phyloP scores from a whole-genome alignment of 352 stramenopile species.

The Phytophthora rubi region DNA sequence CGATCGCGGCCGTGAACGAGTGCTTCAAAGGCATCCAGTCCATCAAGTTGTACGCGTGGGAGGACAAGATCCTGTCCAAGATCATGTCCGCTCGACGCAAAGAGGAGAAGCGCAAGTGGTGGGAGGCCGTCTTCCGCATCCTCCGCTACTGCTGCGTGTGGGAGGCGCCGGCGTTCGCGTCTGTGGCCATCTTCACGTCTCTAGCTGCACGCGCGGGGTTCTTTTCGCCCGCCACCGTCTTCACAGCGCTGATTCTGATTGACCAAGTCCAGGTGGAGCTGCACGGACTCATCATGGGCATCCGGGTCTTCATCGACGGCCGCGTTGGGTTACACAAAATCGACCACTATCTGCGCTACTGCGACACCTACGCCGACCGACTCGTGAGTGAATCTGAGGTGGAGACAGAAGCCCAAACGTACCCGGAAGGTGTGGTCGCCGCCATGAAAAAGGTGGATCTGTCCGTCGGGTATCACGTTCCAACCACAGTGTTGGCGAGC shows the following conservation, averaged over 20 bases:
- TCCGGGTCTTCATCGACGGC: conserved; percentile 37
- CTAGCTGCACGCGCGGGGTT: conserved; percentile 28
- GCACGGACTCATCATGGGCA: conserved; percentile 42
- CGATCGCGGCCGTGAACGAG: conserved; percentile 42
- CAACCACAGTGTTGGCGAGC: conserved; percentile 43
- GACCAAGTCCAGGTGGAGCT: conserved; percentile 44
- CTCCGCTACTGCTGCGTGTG: conserved; percentile 46
- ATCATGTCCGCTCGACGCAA: conserved; percentile 42
- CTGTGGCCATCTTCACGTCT: conserved; percentile 43
- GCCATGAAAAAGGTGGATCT: conserved; percentile 32
- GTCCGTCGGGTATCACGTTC: conserved; percentile 19
- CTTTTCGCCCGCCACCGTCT: conserved; percentile 45
- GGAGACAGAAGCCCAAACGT: conserved; percentile 12
- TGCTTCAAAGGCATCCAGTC: conserved; percentile 54
- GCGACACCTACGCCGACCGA: conserved; percentile 19
- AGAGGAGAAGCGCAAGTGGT: conserved; percentile 38
- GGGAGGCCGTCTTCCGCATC: conserved; percentile 32
- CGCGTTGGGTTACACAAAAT: conserved; percentile 33
- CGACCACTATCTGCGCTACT: conserved; percentile 32
- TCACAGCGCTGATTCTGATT: conserved; percentile 46
- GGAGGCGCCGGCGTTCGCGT: conserved; percentile 44
- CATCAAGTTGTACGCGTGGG: conserved; percentile 53
- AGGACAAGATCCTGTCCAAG: conserved; percentile 48
- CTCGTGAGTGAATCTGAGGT: background rate
- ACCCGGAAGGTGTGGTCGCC: conserved; percentile 29